A percentile compares a stretch with the other conserved stretches of the same genome.
These are phyloP conservation scores for Phytophthora pluvialis DNA, from an alignment of 352 stramenopile species.

Conservation along the genomic window DNA sequence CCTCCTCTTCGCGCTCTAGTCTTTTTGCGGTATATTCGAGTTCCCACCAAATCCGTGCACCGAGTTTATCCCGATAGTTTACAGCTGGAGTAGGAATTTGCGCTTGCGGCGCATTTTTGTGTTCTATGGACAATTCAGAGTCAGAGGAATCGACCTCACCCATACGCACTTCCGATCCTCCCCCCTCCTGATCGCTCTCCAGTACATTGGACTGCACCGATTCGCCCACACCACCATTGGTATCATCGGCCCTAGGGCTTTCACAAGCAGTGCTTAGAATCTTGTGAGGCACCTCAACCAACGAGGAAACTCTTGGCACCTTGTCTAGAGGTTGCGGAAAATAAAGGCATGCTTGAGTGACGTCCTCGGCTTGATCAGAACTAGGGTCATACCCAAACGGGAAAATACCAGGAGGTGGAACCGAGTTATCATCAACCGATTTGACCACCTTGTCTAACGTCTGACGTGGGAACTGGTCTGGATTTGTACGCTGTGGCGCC, in stretches of 20 bases:
- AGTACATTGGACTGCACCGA: background rate
- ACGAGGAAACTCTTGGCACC: background rate
- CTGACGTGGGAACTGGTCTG: background rate
- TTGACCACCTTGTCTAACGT: background rate
- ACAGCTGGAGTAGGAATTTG: conserved; percentile 7
- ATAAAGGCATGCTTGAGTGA: background rate
- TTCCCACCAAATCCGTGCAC: conserved; percentile 69
- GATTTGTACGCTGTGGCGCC: background rate
- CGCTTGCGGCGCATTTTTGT: background rate
- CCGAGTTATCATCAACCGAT: background rate
- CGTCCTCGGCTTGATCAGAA: background rate
- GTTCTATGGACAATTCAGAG: background rate
- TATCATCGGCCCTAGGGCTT: background rate
- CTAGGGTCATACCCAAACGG: background rate
- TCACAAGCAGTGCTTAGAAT: background rate
- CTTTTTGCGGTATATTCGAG: conserved; percentile 58
- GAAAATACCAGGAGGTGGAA: background rate
- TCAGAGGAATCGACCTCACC: conserved; percentile 2
- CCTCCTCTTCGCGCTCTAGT: conserved; percentile 37
- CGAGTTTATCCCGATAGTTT: conserved; percentile 56
- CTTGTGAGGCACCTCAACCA: background rate
- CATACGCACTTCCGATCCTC: background rate
- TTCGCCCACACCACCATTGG: background rate
- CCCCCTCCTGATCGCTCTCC: background rate
- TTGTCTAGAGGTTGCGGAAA: background rate